These are phyloP conservation scores for Starmerella stellata DNA, from an alignment of 805 yeast genomes.

Conservation along the genomic window DNA sequence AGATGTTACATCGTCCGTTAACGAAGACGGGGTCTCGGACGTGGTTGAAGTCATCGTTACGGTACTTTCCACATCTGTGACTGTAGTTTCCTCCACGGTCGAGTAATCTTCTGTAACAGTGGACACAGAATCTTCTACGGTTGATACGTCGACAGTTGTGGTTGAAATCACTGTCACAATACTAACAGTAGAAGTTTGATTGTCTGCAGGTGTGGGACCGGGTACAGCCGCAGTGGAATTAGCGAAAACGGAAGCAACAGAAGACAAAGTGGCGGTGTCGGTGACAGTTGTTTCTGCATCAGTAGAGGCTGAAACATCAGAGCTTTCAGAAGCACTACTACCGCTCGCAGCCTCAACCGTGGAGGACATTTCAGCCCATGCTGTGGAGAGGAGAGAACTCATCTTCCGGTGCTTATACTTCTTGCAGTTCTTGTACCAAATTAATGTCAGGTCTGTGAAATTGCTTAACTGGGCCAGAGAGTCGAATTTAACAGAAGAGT, in stretches of 20 bases:
- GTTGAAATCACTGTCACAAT: too few species aligned
- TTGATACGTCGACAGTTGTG: too few species aligned
- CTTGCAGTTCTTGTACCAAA: slow-evolving; percentile 1
- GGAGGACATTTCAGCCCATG: not conserved
- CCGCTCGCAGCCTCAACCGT: not conserved
- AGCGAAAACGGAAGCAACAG: not conserved
- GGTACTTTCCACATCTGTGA: not conserved
- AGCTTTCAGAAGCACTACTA: not conserved
- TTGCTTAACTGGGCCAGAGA: slow-evolving; percentile 10
- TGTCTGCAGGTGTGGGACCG: too few species aligned
- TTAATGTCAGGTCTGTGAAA: slow-evolving; percentile 13
- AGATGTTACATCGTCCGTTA: not conserved
- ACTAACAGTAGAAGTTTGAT: too few species aligned
- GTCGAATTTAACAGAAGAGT: slow-evolving; percentile 8
- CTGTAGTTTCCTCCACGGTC: not conserved
- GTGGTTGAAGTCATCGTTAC: not conserved
- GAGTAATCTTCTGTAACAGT: not conserved
- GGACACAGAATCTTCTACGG: not conserved
- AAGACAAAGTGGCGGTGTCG: not conserved
- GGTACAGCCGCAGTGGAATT: too few species aligned
- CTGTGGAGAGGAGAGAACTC: not conserved
- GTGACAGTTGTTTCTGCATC: not conserved
- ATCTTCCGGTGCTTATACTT: not conserved
- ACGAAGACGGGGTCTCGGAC: not conserved
- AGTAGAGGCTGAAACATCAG: not conserved